phyloP scores from a whole-genome alignment of 1,284 basidiomycete species.

The Rhizopogon parksii region DNA sequence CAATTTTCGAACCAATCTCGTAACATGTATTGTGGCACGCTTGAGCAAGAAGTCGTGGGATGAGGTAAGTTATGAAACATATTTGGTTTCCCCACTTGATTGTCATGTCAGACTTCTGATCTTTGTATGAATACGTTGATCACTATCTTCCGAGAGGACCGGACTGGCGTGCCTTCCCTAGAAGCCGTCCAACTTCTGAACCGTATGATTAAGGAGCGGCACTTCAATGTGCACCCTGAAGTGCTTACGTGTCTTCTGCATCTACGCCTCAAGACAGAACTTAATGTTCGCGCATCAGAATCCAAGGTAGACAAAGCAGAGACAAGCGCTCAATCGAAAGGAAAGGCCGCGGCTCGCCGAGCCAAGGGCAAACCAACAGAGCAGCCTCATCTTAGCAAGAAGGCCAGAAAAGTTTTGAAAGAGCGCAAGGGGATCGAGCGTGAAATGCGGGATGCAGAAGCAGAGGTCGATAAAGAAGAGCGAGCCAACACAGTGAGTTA shows the following conservation, averaged over 20 bases:
- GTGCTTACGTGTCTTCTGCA: constrained; percentile 83
- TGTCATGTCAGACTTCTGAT: constrained; percentile 56
- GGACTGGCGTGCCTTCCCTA: constrained; percentile 74
- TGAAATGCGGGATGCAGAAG: constrained; percentile 91
- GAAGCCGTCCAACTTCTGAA: constrained; percentile 89
- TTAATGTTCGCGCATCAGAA: constrained; percentile 72
- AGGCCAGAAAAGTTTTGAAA: constrained; percentile 79
- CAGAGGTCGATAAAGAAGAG: constrained; percentile 91
- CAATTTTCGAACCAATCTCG: constrained; percentile 94
- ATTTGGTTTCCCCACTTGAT: constrained; percentile 7
- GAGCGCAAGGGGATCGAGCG: constrained; percentile 81
- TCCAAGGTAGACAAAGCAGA: constrained; percentile 56
- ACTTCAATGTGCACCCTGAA: constrained; percentile 85
- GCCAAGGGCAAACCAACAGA: constrained; percentile 57
- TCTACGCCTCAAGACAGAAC: constrained; percentile 84
- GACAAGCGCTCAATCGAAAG: constrained; percentile 36
- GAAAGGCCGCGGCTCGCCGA: constrained; percentile 41
- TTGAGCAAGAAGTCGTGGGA: constrained; percentile 88
- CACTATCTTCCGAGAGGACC: constrained; percentile 75
- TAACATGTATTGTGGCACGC: constrained; percentile 79
- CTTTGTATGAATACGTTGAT: constrained; percentile 78
- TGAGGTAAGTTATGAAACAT: constrained; percentile 44
- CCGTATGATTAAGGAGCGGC: constrained; percentile 93
- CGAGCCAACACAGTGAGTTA: constrained; percentile 67
- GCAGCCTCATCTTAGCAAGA: constrained; percentile 80